phyloP scores from a whole-genome alignment of 805 yeast genomes.

The Ogataea methanolica region DNA sequence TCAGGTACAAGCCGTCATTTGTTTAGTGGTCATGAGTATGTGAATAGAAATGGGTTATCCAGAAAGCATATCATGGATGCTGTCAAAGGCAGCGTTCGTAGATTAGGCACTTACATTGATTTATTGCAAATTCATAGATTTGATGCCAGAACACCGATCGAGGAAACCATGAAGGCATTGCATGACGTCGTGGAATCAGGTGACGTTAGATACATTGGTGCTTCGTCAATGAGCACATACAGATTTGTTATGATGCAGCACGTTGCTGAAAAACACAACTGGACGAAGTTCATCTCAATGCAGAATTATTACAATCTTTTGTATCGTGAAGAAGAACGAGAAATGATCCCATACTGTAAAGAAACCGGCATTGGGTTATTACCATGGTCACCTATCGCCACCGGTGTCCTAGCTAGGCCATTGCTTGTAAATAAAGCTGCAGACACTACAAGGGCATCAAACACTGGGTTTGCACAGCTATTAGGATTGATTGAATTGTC shows the following conservation, averaged over 20 bases:
- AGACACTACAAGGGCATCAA: constrained; percentile 1
- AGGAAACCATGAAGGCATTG: constrained; percentile 54
- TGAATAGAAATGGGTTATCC: constrained; percentile 38
- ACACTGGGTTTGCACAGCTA: neutral
- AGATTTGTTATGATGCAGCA: constrained; percentile 53
- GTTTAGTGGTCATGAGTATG: constrained; percentile 15
- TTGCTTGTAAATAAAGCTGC: neutral
- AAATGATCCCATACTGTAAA: constrained; percentile 51
- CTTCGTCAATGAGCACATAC: constrained; percentile 54
- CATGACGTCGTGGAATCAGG: constrained; percentile 47
- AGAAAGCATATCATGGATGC: constrained; percentile 46
- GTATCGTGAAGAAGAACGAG: constrained; percentile 63
- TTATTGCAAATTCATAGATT: constrained; percentile 54
- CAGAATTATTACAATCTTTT: constrained; percentile 55
- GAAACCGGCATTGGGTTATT: constrained; percentile 50
- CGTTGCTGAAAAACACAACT: constrained; percentile 50
- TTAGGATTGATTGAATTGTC: constrained; percentile 15
- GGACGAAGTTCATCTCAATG: constrained; percentile 57
- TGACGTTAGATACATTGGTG: constrained; percentile 53
- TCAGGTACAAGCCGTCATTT: constrained; percentile 1
- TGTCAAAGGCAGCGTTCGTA: constrained; percentile 32
- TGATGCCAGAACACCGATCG: constrained; percentile 43
- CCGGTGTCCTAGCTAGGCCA: constrained; percentile 54
- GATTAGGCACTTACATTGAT: constrained; percentile 49
- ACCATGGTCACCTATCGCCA: constrained; percentile 61